A percentile compares a stretch with the other conserved stretches of the same genome.
phyloP scores from a whole-genome alignment of 352 stramenopile genomes.

The Pythium brachiatum region DNA sequence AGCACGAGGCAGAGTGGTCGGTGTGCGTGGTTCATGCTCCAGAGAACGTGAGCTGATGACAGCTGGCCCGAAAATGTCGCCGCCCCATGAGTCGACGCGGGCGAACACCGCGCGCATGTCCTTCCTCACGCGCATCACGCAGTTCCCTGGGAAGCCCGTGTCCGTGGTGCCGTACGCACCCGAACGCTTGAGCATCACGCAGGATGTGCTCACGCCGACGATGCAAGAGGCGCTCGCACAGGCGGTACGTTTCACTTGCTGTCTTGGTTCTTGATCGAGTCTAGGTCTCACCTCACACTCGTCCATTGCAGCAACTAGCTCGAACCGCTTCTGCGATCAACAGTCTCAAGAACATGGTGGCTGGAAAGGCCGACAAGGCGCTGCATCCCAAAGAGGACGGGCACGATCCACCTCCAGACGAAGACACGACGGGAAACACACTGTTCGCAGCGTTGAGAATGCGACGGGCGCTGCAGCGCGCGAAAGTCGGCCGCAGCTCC shows the following conservation, averaged over 20 bases:
- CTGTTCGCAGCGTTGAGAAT: slow-evolving; percentile 62
- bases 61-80: neutral
- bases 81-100: slow-evolving; percentile 5
- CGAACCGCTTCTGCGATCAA: neutral
- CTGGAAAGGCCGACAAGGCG: slow-evolving; percentile 4
- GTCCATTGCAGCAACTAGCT: neutral
- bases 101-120: slow-evolving; percentile 30
- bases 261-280: neutral
- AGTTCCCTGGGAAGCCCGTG: slow-evolving; percentile 41
- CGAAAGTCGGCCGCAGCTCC: slow-evolving; percentile 18
- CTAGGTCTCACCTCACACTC: neutral
- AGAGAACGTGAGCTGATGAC: neutral
- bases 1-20: no score
- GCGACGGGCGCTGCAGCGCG: slow-evolving; percentile 44
- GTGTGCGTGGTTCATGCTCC: neutral
- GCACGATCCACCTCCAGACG: neutral
- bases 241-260: slow-evolving; percentile 25
- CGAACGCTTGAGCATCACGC: slow-evolving; percentile 64
- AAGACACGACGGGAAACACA: slow-evolving; percentile 33
- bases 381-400: neutral
- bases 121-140: slow-evolving; percentile 47
- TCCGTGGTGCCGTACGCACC: slow-evolving; percentile 64
- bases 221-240: slow-evolving; percentile 43
- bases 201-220: slow-evolving; percentile 42
- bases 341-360: slow-evolving; percentile 10